A percentile compares a stretch with the other conserved stretches of the same genome.
Evolutionary conservation across 2,329 filamentous ascomycete genomes (phyloP).

Genomic region (Xylariaceae sp.): DNA sequence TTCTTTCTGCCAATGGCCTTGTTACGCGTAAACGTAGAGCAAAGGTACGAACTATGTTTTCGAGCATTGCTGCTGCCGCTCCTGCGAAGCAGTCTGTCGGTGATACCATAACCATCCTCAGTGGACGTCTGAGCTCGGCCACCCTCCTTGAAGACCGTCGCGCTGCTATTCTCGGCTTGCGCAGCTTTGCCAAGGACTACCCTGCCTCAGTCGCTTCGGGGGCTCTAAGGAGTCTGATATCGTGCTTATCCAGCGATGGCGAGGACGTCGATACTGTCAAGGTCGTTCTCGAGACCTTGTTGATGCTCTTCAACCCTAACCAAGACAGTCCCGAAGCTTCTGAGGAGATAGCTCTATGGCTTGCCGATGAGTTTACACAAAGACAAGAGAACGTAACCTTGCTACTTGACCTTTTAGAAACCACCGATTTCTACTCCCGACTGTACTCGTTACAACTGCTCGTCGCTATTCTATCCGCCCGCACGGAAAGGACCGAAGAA

Average conservation of each 20-base stretch:
- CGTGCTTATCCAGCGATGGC: constrained; percentile 75
- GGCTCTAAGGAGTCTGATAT: constrained; percentile 82
- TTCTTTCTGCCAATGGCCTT: constrained; percentile 27
- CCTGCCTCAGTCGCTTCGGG: constrained; percentile 93
- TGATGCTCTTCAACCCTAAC: constrained; percentile 80
- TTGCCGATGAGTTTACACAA: constrained; percentile 97
- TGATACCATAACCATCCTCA: constrained; percentile 88
- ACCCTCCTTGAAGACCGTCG: constrained; percentile 92
- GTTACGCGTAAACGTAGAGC: constrained; percentile 20
- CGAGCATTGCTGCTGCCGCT: constrained; percentile 58
- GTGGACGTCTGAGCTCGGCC: constrained; percentile 78
- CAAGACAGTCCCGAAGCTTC: constrained; percentile 80
- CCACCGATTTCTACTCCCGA: constrained; percentile 81
- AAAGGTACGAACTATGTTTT: constrained; percentile 49
- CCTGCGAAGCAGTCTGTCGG: constrained; percentile 94
- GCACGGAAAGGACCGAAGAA: constrained; percentile 89
- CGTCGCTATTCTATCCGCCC: constrained; percentile 74
- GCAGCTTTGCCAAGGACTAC: constrained; percentile 94
- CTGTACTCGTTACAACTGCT: constrained; percentile 89
- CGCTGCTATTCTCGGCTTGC: constrained; percentile 83
- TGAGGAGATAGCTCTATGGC: constrained; percentile 91
- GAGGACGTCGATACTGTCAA: constrained; percentile 97
- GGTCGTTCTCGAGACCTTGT: constrained; percentile 85
- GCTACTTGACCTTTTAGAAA: constrained; percentile 82
- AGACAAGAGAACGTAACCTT: constrained; percentile 93